Evolutionary conservation across 345 rosid species (phyloP), one percentile per base, ranked within the genome.

Genomic region (Salix dunnii): DNA sequence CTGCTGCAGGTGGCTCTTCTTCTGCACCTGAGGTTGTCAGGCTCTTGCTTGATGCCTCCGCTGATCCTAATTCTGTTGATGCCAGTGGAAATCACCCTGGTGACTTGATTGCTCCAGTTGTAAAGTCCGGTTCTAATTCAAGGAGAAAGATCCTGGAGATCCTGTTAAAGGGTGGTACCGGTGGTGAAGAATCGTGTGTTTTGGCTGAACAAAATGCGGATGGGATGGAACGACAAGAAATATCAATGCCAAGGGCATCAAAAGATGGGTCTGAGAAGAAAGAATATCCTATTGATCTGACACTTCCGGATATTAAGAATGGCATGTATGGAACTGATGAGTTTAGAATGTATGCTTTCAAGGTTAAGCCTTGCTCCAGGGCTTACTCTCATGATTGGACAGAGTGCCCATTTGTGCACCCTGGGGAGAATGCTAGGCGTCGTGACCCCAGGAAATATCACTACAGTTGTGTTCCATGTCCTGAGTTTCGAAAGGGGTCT

Each of bases 361-460:
- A 93, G 89, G 87, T 95, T 76, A 93, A 87, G 85, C 99, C 97
- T 20, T 95, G 97, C 77, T 95, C 99, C 6, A 88, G 97, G 85
- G 97, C 99, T 8, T 95, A 95, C 83, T 93, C 97, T 0, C 99
- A 95, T 42, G 99, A 95, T 48, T 91, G 99, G 99, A 95, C 97
- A 0, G 97, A 95, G 80, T 95, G 97, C 77, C 99, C 97, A 0
- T 95, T 95, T 83, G 97, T 90, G 81, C 99, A 93, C 78, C 99
- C 97, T 0, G 97, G 97, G 27, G 99, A 95, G 87, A 95, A 95
- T 5, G 99, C 99, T 4, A 88, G 99, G 90, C 84, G 97, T 30
- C 93, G 97, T 68, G 96, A 93, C 81, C 99, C 97, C 2, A 85
- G 96, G 73, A 95, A 93, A 75, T 93, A 89, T 43, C 94, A 88